These are phyloP conservation scores for Ilyonectria robusta DNA, from an alignment of 2,329 filamentous ascomycete genomes.

Conservation along the genomic window DNA sequence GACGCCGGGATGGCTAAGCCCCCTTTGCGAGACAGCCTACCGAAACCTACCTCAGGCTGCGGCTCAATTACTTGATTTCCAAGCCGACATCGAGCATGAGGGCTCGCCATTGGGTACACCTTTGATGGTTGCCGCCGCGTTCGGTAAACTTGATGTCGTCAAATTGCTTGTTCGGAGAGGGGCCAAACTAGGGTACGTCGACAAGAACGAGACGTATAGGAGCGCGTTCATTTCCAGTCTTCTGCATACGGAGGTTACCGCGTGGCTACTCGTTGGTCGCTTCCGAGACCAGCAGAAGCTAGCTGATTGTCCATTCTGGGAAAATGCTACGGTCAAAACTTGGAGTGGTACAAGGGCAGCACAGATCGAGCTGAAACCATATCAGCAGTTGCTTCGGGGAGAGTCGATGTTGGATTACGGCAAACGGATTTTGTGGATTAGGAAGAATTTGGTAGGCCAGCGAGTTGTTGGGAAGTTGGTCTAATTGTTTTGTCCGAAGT, in stretches of 20 bases:
- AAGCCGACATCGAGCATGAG: conserved; percentile 3
- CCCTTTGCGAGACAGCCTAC: not conserved
- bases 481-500: not conserved
- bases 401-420: conserved; percentile 9
- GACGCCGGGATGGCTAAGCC: not conserved
- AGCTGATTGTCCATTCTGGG: not conserved
- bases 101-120: conserved; percentile 8
- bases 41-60: not conserved
- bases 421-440: not conserved
- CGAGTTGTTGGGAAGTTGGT: not conserved
- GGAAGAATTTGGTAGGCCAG: not conserved
- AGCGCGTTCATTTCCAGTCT: conserved; percentile 1
- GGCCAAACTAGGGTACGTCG: conserved; percentile 3
- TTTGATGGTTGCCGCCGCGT: not conserved
- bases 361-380: not conserved
- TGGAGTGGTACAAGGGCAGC: conserved; percentile 9
- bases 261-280: conserved; percentile 18
- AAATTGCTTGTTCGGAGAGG: conserved; percentile 4
- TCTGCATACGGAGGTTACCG: not conserved
- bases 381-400: not conserved
- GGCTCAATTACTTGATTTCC: not conserved
- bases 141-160: not conserved
- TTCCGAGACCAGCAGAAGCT: conserved; percentile 19
- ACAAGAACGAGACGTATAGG: not conserved
- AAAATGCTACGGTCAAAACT: not conserved